phyloP scores from a whole-genome alignment of 2,329 filamentous ascomycete genomes.

The Apiospora koreana region DNA sequence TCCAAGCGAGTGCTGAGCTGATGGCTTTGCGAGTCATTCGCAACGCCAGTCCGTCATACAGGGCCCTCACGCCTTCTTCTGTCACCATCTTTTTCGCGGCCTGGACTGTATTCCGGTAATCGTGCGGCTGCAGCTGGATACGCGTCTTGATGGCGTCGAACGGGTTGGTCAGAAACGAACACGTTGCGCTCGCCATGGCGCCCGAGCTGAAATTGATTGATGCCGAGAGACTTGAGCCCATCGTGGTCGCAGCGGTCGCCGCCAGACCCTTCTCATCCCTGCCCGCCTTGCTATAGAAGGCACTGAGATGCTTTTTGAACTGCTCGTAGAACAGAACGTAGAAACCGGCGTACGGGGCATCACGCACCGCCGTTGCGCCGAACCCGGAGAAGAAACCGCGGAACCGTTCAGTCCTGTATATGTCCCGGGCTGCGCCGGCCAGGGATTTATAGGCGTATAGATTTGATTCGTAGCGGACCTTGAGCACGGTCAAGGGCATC shows the following conservation, averaged over 20 bases:
- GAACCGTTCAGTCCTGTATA: conserved; percentile 70
- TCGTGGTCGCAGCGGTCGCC: conserved; percentile 16
- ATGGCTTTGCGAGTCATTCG: conserved; percentile 89
- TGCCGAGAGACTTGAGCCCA: conserved; percentile 50
- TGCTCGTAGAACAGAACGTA: conserved; percentile 95
- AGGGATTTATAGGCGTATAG: conserved; percentile 83
- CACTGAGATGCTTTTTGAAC: conserved; percentile 65
- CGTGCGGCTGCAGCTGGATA: conserved; percentile 82
- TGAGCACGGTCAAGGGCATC: conserved; percentile 96
- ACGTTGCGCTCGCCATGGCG: conserved; percentile 76
- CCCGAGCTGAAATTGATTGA: conserved; percentile 86
- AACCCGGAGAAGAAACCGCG: conserved; percentile 92
- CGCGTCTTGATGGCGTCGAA: conserved; percentile 97
- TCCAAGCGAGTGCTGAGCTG: conserved; percentile 96
- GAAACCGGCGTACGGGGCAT: conserved; percentile 94
- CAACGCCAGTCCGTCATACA: conserved; percentile 84
- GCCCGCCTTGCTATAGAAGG: conserved; percentile 24
- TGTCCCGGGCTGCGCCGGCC: conserved; percentile 70
- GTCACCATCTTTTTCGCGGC: conserved; percentile 76
- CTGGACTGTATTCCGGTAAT: conserved; percentile 81
- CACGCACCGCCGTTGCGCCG: conserved; percentile 87
- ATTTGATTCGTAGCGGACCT: conserved; percentile 91
- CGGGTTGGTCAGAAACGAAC: conserved; percentile 89
- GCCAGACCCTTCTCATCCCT: not conserved
- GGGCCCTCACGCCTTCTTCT: conserved; percentile 76